phyloP scores from a whole-genome alignment of 352 stramenopile genomes.

The Bremia lactucae region DNA sequence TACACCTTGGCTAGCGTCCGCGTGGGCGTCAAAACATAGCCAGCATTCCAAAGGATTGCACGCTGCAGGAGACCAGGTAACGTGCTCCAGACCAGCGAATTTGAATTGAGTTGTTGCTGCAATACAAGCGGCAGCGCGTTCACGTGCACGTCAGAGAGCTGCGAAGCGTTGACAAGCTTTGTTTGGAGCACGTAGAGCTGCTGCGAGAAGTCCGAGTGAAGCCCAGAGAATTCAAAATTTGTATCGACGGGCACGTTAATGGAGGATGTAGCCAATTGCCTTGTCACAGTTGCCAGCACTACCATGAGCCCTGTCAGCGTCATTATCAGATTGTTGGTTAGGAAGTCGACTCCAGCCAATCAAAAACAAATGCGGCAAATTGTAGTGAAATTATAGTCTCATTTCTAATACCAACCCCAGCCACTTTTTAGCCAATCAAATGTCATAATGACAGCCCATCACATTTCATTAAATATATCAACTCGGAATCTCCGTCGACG shows the following conservation, averaged over 20 bases:
- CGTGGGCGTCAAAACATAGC: slow-evolving; percentile 37
- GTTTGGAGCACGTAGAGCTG: slow-evolving; percentile 48
- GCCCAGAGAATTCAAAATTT: slow-evolving; percentile 39
- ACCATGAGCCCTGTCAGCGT: slow-evolving; percentile 3
- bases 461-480: no score
- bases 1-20: slow-evolving; percentile 34
- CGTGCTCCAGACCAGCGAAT: slow-evolving; percentile 34
- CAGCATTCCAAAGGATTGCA: slow-evolving; percentile 56
- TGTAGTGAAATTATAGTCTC: no score
- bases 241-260: slow-evolving; percentile 32
- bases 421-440: no score
- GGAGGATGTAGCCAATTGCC: background rate
- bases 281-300: background rate
- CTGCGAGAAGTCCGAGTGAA: slow-evolving; percentile 60
- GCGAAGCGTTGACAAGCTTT: slow-evolving; percentile 19
- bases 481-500: no score
- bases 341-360: no score
- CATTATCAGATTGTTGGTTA: no score
- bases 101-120: slow-evolving; percentile 16
- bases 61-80: slow-evolving; percentile 49
- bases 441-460: no score
- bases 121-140: slow-evolving; percentile 22
- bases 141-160: slow-evolving; percentile 17
- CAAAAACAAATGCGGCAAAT: no score
- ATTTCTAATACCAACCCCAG: no score